Evolutionary conservation across 331 rosid species (phyloP), one percentile per base, ranked within the genome.

Genomic region (Malus hybrid): DNA sequence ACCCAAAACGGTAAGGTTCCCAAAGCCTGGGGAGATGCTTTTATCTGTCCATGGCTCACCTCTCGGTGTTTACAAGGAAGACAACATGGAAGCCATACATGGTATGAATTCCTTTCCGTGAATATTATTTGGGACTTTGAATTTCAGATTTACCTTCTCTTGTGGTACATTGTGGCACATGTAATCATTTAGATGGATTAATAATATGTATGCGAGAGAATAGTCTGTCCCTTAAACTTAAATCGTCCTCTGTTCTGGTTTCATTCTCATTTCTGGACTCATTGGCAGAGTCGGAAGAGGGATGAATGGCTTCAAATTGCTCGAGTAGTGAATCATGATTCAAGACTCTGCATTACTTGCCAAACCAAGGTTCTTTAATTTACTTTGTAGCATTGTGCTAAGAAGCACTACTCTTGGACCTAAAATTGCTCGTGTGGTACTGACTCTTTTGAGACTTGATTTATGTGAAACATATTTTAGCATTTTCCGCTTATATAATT

Each of bases 1-100:
- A 28, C 97, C 97, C 22, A 89, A 89, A 86, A 89, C 93, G 18
- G 81, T 80, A 15, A 75, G 97, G 83, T 77, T 81, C 36, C 99
- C 99, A 46, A 92, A 92, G 82, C 91, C 87, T 26, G 97, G 99
- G 14, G 99, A 94, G 91, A 86, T 92, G 87, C 96, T 94, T 79
- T 84, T 94, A 71, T 94, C 97, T 60, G 92, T 94, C 62, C 84
- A 84, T 79, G 97, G 97, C 77, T 92, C 99, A 44, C 99, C 97
- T 55, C 92, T 92, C 62, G 97, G 97, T 44, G 89, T 90, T 83
- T 94, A 39, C 86, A 89, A 82, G 86, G 97, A 92, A 71, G 88
- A 91, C 65, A 89, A 90, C 89, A 90, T 94, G 99, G 96, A 90
- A 87, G 91, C 97, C 63, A 90, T 94, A 78, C 56, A 83, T 26